Evolutionary conservation across 169 alveolate species (phyloP).

Genomic region (Eimeria maxima): DNA sequence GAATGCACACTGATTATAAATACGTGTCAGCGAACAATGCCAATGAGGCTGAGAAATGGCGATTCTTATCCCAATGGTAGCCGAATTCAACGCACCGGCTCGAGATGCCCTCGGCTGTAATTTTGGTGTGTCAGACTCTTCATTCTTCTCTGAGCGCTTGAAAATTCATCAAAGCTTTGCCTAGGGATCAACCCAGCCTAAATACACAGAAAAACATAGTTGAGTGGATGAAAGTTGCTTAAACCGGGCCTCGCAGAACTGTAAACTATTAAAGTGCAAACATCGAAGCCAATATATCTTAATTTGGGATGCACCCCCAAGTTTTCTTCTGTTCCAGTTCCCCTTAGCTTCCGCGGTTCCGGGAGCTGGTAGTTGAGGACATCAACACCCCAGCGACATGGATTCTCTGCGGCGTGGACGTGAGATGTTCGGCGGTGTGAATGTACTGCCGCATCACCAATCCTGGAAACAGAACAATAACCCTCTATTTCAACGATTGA

Average conservation of each 20-base stretch:
- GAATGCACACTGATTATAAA: too few species aligned
- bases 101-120: constrained; percentile 42
- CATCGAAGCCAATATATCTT: not conserved
- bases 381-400: constrained; percentile 75
- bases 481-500: not conserved
- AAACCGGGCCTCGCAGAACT: not conserved
- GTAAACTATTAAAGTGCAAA: not conserved
- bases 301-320: constrained; percentile 10
- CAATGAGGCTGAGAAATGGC: not conserved
- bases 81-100: constrained; percentile 16
- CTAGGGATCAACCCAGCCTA: constrained; percentile 57
- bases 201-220: not conserved
- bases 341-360: constrained; percentile 46
- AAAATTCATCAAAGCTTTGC: constrained; percentile 34
- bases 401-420: constrained; percentile 65
- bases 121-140: not conserved
- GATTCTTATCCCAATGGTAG: not conserved
- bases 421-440: constrained; percentile 22
- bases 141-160: not conserved
- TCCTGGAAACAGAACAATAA: not conserved
- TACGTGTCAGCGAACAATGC: not conserved
- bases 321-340: constrained; percentile 39
- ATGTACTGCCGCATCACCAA: not conserved
- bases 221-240: not conserved
- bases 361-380: constrained; percentile 72